Conservation (phyloP, 108 stramenopile species). For the Cyclotella kingstonii region DNA sequence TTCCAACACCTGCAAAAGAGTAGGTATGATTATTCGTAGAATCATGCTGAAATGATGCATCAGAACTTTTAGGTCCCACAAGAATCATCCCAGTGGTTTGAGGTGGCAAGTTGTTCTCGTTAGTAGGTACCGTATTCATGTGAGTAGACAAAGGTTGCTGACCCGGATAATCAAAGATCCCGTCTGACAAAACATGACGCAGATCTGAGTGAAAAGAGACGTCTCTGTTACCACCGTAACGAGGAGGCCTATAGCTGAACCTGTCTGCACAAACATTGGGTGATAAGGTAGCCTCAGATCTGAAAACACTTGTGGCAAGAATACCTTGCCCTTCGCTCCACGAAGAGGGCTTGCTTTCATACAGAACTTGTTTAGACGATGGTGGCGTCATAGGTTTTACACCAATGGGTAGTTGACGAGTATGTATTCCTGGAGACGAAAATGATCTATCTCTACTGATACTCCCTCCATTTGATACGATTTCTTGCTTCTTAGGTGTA, state of each 20-base stretch:
- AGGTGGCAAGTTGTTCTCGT: constrained; percentile 14
- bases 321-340: constrained; percentile 34
- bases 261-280: constrained; percentile 25
- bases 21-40: constrained; percentile 12
- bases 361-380: constrained; percentile 21
- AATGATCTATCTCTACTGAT: constrained; percentile 32
- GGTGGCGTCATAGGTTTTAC: constrained; percentile 21
- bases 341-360: constrained; percentile 34
- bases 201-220: constrained; percentile 18
- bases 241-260: constrained; percentile 43
- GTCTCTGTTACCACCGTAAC: constrained; percentile 26
- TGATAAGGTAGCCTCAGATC: constrained; percentile 8
- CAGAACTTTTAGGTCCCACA: constrained; percentile 12
- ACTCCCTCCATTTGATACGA: constrained; percentile 10
- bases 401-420: constrained; percentile 29
- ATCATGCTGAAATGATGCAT: constrained; percentile 15
- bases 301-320: constrained; percentile 19
- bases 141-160: background rate
- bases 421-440: constrained; percentile 35
- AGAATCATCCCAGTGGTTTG: constrained; percentile 14
- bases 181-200: constrained; percentile 29
- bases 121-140: constrained; percentile 5
- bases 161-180: constrained; percentile 27
- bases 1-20: constrained; percentile 18
- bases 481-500: constrained; percentile 10